Base-by-base conservation (phyloP, 768 basidiomycete species). In the Naganishia vaughanmartiniae region DNA sequence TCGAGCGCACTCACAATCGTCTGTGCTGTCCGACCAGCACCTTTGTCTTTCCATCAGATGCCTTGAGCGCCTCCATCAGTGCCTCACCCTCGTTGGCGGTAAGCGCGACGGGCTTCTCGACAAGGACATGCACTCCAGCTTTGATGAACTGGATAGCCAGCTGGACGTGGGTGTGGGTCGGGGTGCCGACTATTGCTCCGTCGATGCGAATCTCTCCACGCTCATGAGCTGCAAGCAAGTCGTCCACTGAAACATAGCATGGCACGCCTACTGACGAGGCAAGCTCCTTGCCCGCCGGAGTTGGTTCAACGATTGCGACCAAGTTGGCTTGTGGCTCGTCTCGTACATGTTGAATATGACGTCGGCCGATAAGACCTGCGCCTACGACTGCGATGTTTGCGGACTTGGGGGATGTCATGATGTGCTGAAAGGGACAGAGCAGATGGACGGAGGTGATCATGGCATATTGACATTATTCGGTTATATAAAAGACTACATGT, bases 101-200 rank as follows among this genome's bases (percentile, higher is more conserved):
- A 4, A 67, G 70, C 15, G 74, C 67, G 45, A 76, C 54, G 0
- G 75, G 75, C 65, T 76, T 76, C 70, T 76, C 75, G 12, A 76
- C 73, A 45, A 76, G 60, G 1, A 58, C 51, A 36, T 70, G 54
- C 9, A 74, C 58, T 21, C 75, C 75, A 0, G 70, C 71, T 65
- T 70, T 19, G 12, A 74, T 31, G 0, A 74, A 31, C 56, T 65
- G 54, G 4, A 60, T 30, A 1, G 66, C 74, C 14, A 76, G 70
- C 30, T 70, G 71, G 4, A 76, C 74, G 24, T 76, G 74, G 1
- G 73, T 72, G 42, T 58, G 21, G 54, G 67, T 72, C 34, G 73
- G 73, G 6, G 73, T 74, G 0, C 71, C 74, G 4, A 76, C 57
- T 14, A 76, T 51, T 3, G 73, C 74, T 4, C 68, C 71, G 33